Evolutionary conservation across 129 eudicot species (phyloP), one percentile per base, ranked within the genome.

Genomic region (Escallonia herrerae): DNA sequence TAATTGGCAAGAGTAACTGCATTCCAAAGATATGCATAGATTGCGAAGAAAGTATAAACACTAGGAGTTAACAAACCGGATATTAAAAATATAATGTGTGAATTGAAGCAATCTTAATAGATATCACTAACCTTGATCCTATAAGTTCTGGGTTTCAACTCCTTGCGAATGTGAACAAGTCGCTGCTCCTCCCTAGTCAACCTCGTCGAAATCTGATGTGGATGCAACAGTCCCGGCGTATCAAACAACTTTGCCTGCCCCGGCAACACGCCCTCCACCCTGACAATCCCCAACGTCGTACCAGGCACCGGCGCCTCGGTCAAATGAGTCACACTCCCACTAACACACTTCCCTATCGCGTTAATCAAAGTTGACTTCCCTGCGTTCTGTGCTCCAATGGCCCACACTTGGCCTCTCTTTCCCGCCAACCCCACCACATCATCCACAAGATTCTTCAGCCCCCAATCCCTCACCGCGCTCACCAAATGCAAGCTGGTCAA

Each of bases 291-390:
- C 80, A 94, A 79, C 3, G 99, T 94, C 3, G 99, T 94, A 47
- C 99, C 99, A 5, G 97, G 94, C 15, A 94, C 95, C 0, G 97
- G 95, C 14, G 99, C 99, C 77, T 89, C 97, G 1, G 99, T 94
- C 65, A 94, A 79, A 76, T 83, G 88, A 54, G 81, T 80, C 68
- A 75, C 73, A 65, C 78, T 80, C 62, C 84, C 85, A 10, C 91
- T 91, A n/a, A 78, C 81, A 54, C 69, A 66, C 66, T 94, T 86
- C 80, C 90, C 99, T 63, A 94, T 80, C 3, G 97, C 96, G 72
- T 94, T 94, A 65, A 94, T 82, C 68, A 94, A 63, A 0, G 99
- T 94, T 3, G 94, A 86, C 55, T 94, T 94, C 6, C 99, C 99
- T 2, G 99, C 93, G 84, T 94, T 94, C 60, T 94, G 99, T 15